Evolutionary conservation across 2,329 filamentous ascomycete genomes (phyloP).

Genomic region (Epicoccum nigrum): DNA sequence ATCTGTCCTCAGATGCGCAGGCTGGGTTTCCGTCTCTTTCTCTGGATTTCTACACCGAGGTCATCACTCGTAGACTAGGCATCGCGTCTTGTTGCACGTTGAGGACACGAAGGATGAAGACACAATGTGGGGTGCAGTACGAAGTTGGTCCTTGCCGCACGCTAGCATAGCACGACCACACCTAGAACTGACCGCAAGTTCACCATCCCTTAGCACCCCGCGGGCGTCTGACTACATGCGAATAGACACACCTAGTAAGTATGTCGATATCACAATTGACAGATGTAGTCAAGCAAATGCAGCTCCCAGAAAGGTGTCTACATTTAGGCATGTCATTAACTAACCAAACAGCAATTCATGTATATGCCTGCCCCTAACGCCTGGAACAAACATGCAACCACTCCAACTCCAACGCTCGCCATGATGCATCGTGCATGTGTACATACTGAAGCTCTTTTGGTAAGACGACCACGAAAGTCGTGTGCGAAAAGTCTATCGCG

Average conservation of each 20-base stretch:
- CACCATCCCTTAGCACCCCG: background rate
- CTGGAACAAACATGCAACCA: constrained; percentile 7
- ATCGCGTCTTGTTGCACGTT: background rate
- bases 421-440: constrained; percentile 14
- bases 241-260: background rate
- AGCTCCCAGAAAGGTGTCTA: too few species aligned
- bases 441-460: constrained; percentile 9
- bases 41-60: background rate
- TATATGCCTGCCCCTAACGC: constrained; percentile 6
- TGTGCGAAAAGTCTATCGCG: background rate
- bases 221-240: background rate
- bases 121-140: constrained; percentile 9
- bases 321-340: too few species aligned
- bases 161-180: constrained; percentile 4
- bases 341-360: constrained; percentile 1
- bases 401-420: constrained; percentile 15
- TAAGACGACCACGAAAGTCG: background rate
- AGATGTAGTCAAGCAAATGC: too few species aligned
- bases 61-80: background rate
- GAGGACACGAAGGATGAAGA: constrained; percentile 3
- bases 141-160: background rate
- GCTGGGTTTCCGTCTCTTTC: background rate
- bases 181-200: constrained; percentile 8
- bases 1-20: background rate
- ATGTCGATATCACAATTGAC: too few species aligned